These are phyloP conservation scores for Neospora caninum DNA, from an alignment of 169 alveolate genomes.

Conservation along the genomic window DNA sequence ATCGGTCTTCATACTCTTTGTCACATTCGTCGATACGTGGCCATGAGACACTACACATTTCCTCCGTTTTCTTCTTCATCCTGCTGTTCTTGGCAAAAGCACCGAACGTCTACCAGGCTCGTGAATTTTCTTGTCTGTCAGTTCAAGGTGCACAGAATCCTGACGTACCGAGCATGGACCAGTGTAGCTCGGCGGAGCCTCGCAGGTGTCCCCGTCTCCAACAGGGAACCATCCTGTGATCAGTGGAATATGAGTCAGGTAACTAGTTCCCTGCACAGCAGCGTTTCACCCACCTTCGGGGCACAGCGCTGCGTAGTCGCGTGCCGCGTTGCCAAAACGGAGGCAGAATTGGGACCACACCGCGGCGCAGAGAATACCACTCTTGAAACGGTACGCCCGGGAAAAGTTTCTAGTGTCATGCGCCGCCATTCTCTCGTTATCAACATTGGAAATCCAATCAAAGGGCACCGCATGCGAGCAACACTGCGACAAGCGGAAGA, in stretches of 20 bases:
- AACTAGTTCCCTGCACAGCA: not conserved
- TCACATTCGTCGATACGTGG: slow-evolving; percentile 24
- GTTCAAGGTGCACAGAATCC: not conserved
- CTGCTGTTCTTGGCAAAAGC: slow-evolving; percentile 32
- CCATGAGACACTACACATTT: slow-evolving; percentile 47
- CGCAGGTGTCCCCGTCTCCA: slow-evolving; percentile 50
- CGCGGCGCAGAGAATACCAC: not conserved
- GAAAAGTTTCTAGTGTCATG: too few relatives aligned
- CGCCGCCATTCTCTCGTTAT: too few relatives aligned
- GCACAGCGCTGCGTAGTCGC: slow-evolving; percentile 45
- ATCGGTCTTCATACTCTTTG: slow-evolving; percentile 52
- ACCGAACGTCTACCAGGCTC: slow-evolving; percentile 7
- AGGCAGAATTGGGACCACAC: not conserved
- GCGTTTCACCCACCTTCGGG: slow-evolving; percentile 27
- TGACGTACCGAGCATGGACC: slow-evolving; percentile 58
- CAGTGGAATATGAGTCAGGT: too few relatives aligned
- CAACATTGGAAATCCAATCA: not conserved
- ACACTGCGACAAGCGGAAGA: not conserved
- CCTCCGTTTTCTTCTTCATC: slow-evolving; percentile 42
- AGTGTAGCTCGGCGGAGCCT: slow-evolving; percentile 55
- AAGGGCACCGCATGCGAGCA: not conserved
- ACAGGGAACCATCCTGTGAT: slow-evolving; percentile 43
- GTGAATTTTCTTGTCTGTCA: not conserved
- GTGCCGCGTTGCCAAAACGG: not conserved
- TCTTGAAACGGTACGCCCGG: too few relatives aligned